These are phyloP conservation scores for Chamaenerion angustifolium DNA, from an alignment of 345 rosid genomes.

Conservation along the genomic window DNA sequence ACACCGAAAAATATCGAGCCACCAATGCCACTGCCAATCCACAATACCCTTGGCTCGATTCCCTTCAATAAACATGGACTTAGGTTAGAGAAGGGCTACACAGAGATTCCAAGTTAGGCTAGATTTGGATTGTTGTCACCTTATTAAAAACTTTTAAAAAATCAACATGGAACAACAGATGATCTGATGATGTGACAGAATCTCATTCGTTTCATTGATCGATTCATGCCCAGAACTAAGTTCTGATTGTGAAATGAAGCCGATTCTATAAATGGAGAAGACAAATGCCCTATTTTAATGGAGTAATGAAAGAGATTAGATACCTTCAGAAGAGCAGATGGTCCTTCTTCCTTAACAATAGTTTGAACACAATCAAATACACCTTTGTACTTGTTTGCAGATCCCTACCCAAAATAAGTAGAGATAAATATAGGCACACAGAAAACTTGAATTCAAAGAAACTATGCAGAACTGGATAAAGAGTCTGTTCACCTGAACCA, in stretches of 20 bases:
- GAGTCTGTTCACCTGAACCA: constrained; percentile 62
- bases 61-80: constrained; percentile 34
- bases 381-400: constrained; percentile 68
- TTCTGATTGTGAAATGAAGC: no score
- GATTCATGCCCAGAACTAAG: no score
- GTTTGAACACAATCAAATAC: constrained; percentile 80
- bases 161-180: not conserved
- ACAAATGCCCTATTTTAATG: no score
- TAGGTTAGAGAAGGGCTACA: not conserved
- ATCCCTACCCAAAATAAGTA: constrained; percentile 30
- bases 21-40: constrained; percentile 84
- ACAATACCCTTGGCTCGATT: no score
- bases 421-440: not conserved
- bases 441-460: not conserved
- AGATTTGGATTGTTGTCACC: no score
- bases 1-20: constrained; percentile 88
- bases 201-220: no score
- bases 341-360: constrained; percentile 72
- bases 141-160: not conserved
- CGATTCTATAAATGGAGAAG: no score
- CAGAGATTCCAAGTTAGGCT: not conserved
- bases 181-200: not conserved
- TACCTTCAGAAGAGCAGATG: constrained; percentile 82
- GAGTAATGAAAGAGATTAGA: not conserved
- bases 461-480: not conserved